Conservation (phyloP, 2,329 filamentous ascomycete genomes). For the Scedosporium boydii region DNA sequence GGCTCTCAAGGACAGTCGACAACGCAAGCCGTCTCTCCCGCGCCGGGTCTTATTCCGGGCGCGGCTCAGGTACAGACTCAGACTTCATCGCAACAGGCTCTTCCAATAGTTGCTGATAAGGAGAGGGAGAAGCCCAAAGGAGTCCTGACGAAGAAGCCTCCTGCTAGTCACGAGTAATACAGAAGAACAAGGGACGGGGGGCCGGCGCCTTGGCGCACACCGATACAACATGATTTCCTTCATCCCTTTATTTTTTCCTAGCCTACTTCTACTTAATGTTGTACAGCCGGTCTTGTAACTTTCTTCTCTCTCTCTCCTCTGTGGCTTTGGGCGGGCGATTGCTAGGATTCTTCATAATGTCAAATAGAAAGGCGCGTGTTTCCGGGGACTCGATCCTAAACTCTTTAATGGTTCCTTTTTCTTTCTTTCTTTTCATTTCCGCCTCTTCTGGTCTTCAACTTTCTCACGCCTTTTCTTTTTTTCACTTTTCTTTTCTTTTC, state of each 20-base stretch:
- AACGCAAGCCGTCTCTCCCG: not conserved
- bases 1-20: not conserved
- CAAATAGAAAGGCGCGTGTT: not conserved
- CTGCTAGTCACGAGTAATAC: not conserved
- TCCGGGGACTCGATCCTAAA: not conserved
- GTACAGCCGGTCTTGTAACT: too few relatives aligned
- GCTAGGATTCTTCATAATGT: too few relatives aligned
- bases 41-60: not conserved
- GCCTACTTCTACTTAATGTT: too few relatives aligned
- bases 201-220: too few relatives aligned
- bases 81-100: not conserved
- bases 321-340: too few relatives aligned
- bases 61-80: not conserved
- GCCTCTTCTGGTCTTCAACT: too few relatives aligned
- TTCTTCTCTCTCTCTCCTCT: too few relatives aligned
- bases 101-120: not conserved
- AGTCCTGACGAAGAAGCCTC: constrained; percentile 4
- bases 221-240: too few relatives aligned
- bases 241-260: too few relatives aligned
- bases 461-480: not conserved
- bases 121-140: not conserved
- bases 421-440: not conserved
- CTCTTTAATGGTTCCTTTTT: not conserved
- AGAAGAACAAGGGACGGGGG: too few relatives aligned
- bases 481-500: too few relatives aligned